These are phyloP conservation scores for Forsythia viridissima DNA, from an alignment of 257 asterid species.

Conservation along the genomic window DNA sequence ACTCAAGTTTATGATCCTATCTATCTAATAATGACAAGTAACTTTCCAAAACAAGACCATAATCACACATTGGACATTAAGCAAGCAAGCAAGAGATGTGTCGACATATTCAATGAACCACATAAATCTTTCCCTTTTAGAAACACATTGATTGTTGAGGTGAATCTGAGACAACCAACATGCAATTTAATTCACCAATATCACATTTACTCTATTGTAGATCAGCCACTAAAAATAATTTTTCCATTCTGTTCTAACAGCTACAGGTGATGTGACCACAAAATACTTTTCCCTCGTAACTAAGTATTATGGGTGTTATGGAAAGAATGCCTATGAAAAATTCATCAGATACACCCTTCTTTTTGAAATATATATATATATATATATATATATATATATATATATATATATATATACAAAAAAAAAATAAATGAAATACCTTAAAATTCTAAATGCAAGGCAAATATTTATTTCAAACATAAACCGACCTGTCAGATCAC, in stretches of 20 bases:
- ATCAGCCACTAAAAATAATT: not conserved
- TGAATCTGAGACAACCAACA: not conserved
- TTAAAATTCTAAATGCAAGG: not conserved
- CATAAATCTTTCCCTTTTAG: not conserved
- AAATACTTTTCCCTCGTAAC: not conserved
- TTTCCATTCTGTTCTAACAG: not conserved
- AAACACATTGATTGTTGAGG: not conserved
- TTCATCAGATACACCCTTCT: too few relatives aligned
- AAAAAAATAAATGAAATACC: not conserved
- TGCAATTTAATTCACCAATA: not conserved
- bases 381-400: too few relatives aligned
- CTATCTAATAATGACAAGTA: not conserved
- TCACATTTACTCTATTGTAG: not conserved
- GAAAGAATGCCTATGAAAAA: not conserved
- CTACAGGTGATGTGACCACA: not conserved
- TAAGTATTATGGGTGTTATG: not conserved
- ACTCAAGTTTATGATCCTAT: conserved; percentile 17
- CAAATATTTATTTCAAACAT: not conserved
- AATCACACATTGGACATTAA: not conserved
- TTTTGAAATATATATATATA: too few relatives aligned
- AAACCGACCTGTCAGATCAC: not conserved
- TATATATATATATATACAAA: too few relatives aligned
- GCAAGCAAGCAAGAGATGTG: not conserved
- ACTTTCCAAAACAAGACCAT: not conserved
- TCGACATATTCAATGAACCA: not conserved